Percentiles rank a stretch among this genome's conserved stretches.
Conservation (phyloP, 176 grass and related monocot genomes). For the Elymus sibiricus region DNA sequence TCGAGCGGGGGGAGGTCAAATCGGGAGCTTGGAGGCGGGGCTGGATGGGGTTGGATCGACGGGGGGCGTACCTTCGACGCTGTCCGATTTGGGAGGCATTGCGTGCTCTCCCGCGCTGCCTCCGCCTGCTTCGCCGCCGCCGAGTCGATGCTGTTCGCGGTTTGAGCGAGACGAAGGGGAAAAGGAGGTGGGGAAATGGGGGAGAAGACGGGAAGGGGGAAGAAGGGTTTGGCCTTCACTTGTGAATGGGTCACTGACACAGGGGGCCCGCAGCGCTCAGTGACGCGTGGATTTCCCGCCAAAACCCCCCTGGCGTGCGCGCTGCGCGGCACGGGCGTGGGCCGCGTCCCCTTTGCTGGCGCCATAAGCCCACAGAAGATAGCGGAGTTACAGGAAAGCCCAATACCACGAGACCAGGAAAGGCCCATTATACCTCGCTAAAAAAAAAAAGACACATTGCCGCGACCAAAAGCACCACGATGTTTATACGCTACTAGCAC, state of each 20-base stretch:
- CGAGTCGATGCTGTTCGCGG: not conserved
- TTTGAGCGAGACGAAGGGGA: not conserved
- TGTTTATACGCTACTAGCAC: too few relatives aligned
- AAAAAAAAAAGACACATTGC: too few relatives aligned
- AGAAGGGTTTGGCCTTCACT: not conserved
- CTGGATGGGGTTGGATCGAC: not conserved
- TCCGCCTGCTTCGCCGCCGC: not conserved
- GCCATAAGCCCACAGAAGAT: not conserved
- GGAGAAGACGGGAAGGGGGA: not conserved
- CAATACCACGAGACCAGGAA: too few relatives aligned
- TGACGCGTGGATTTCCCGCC: constrained; percentile 35
- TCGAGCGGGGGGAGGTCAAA: not conserved
- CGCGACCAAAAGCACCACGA: too few relatives aligned
- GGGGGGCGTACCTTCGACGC: constrained; percentile 56
- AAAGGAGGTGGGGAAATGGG: not conserved
- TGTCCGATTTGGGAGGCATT: constrained; percentile 86
- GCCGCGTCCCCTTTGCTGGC: not conserved
- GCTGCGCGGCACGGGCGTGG: too few relatives aligned
- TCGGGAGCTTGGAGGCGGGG: not conserved
- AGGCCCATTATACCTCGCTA: too few relatives aligned
- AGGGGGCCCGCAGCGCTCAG: not conserved
- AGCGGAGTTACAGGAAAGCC: too few relatives aligned
- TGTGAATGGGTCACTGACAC: not conserved
- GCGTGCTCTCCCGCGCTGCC: not conserved
- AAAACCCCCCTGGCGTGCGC: constrained; percentile 1